Base-by-base conservation (phyloP, 2,329 filamentous ascomycete species). In the Aspergillus quadrilineatus region DNA sequence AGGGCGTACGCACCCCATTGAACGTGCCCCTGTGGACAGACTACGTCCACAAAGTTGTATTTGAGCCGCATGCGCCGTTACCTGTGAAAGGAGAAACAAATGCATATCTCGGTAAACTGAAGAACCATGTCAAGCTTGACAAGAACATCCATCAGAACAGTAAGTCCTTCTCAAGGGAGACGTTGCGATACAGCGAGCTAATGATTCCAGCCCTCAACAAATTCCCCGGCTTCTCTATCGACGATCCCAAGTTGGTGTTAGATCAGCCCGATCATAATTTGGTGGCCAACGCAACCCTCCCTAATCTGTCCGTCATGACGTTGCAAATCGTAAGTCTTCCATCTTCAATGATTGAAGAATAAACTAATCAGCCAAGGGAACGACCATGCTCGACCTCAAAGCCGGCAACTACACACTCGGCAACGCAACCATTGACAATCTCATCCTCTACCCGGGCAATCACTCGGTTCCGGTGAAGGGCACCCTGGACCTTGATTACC, bases 271-370 rank as follows among this genome's bases (percentile, higher is more conserved):
- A 78, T 54, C 77, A 79, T 34, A 86, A 85, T 62, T 73, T 85
- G 51, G 55, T 78, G 32, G 84, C 80, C 63, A 79, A 75, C 47
- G 79, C 82, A 51, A 76, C 71, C 34, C 79, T 86, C 39, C 82
- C 82, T 55, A 86, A 86, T 65, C 83, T 82, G 0, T 83, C 82
- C 1, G 73, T 82, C 29, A 69, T 84, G 68, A 84, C 78, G 4
- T 67, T 85, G 47, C 75, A 79, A 45, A 77, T 86, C 57, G 67
- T 69, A 61, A n/a, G 66, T 57, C 6, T 29, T 7, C 10, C 15
- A 32, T 15, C 22, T 8, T 26, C 14, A 12, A 39, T 8, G 1
- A 10, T 8, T 6, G 12, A 9, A 28, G 12, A 4, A 7, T 32
- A 42, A 52, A 14, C 61, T 30, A 5, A 17, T 37, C 22, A 3